These are phyloP conservation scores for Vaccinium macrocarpon DNA, from an alignment of 148 eudicot species.

Conservation along the genomic window DNA sequence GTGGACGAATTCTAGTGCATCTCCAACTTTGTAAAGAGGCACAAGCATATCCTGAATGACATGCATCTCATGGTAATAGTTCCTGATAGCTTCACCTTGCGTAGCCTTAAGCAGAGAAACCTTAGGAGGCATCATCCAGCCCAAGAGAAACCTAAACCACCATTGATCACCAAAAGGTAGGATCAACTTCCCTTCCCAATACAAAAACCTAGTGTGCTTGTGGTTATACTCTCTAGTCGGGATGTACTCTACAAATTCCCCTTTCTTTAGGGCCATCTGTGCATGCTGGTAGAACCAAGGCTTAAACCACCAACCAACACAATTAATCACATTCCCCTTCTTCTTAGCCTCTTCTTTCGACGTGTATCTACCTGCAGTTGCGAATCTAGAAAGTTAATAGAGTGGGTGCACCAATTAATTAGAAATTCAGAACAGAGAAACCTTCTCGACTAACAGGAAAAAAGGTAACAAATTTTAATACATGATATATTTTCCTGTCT, in stretches of 20 bases:
- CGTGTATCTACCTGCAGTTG: conserved; percentile 50
- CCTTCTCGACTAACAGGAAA: neutral
- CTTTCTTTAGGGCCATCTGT: conserved; percentile 57
- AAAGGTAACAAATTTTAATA: neutral
- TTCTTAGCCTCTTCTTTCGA: conserved; percentile 76
- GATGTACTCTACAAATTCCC: conserved; percentile 86
- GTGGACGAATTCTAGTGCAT: conserved; percentile 81
- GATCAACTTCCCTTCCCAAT: conserved; percentile 95
- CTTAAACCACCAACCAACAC: conserved; percentile 82
- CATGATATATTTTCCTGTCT: neutral
- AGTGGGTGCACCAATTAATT: neutral
- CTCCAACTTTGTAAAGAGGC: conserved; percentile 91
- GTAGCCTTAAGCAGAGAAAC: conserved; percentile 94
- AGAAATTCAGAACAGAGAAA: neutral
- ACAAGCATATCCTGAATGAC: conserved; percentile 96
- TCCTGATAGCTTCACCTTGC: conserved; percentile 88
- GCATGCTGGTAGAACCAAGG: conserved; percentile 97
- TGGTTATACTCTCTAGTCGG: conserved; percentile 94
- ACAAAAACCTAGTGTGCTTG: conserved; percentile 85
- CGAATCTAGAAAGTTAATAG: neutral
- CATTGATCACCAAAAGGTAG: conserved; percentile 85
- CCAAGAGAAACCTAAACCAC: conserved; percentile 81
- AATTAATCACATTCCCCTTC: conserved; percentile 69
- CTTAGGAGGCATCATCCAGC: conserved; percentile 96
- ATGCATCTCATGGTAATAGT: conserved; percentile 91